A percentile compares a stretch with the other conserved stretches of the same genome.
These are phyloP conservation scores for Stellera chamaejasme DNA, from an alignment of 345 rosid genomes.

Conservation along the genomic window DNA sequence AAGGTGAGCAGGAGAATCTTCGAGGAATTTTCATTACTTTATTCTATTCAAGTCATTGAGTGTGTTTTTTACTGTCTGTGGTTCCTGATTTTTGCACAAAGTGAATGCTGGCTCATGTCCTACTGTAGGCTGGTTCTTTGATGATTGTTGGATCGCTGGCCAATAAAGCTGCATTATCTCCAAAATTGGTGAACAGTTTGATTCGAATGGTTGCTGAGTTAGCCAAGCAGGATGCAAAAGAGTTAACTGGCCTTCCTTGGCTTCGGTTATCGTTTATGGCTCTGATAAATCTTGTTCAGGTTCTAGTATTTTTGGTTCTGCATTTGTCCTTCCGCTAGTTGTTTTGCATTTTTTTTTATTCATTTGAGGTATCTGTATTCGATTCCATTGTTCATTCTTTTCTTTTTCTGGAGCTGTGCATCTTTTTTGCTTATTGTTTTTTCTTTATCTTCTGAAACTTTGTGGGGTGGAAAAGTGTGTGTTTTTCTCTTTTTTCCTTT, in stretches of 20 bases:
- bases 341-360: too few species aligned
- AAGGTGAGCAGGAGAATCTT: conserved; percentile 41
- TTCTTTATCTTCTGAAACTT: too few species aligned
- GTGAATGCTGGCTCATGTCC: conserved; percentile 3
- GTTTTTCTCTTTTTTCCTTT: conserved; percentile 9
- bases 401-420: too few species aligned
- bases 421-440: too few species aligned
- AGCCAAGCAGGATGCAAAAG: conserved; percentile 56
- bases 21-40: neutral
- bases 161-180: conserved; percentile 51
- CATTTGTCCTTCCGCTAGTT: too few species aligned
- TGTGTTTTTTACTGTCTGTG: neutral
- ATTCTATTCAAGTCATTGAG: neutral
- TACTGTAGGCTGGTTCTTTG: conserved; percentile 76
- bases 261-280: conserved; percentile 62
- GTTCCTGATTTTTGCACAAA: neutral
- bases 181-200: conserved; percentile 65
- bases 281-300: conserved; percentile 83
- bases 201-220: conserved; percentile 60
- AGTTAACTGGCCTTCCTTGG: conserved; percentile 56
- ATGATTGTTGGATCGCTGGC: conserved; percentile 79
- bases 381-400: too few species aligned
- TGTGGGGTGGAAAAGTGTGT: neutral
- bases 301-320: conserved; percentile 13
- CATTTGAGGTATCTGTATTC: too few species aligned